Percentiles rank a stretch among this genome's conserved stretches.
These are phyloP conservation scores for Pseudogymnoascus sp. DNA, from an alignment of 2,329 filamentous ascomycete species.

Conservation along the genomic window DNA sequence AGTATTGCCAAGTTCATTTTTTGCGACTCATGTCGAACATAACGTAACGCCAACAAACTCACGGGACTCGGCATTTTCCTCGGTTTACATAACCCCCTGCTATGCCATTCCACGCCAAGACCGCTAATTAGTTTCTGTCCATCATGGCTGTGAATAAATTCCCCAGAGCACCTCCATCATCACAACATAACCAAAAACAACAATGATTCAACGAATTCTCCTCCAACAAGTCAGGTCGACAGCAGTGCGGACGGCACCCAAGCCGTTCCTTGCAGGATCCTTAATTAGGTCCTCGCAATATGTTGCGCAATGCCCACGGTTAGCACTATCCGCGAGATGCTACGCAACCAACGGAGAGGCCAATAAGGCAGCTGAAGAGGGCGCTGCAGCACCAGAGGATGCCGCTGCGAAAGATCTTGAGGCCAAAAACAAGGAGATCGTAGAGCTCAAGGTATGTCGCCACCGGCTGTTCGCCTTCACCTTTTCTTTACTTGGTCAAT, in stretches of 20 bases:
- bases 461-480: not conserved
- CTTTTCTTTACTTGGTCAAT: not conserved
- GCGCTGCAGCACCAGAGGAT: constrained; percentile 35
- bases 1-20: not conserved
- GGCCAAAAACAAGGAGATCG: constrained; percentile 60
- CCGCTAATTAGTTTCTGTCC: constrained; percentile 6
- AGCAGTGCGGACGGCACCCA: constrained; percentile 22
- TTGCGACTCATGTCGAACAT: not conserved
- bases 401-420: constrained; percentile 58
- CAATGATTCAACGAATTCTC: constrained; percentile 42
- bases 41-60: constrained; percentile 4
- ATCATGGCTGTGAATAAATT: constrained; percentile 3
- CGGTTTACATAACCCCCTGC: constrained; percentile 7
- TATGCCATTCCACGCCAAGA: constrained; percentile 1
- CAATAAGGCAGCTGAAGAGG: constrained; percentile 33
- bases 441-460: constrained; percentile 72
- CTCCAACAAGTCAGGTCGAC: constrained; percentile 38
- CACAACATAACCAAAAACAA: constrained; percentile 17
- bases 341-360: constrained; percentile 35
- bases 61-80: constrained; percentile 2
- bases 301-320: constrained; percentile 17
- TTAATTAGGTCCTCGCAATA: constrained; percentile 33
- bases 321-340: constrained; percentile 21
- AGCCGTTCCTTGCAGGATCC: constrained; percentile 23
- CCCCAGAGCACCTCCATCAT: not conserved